Percentiles rank a stretch among this genome's conserved stretches.
These are phyloP conservation scores for Pterocarpus santalinus DNA, from an alignment of 306 rosid species.

Conservation along the genomic window DNA sequence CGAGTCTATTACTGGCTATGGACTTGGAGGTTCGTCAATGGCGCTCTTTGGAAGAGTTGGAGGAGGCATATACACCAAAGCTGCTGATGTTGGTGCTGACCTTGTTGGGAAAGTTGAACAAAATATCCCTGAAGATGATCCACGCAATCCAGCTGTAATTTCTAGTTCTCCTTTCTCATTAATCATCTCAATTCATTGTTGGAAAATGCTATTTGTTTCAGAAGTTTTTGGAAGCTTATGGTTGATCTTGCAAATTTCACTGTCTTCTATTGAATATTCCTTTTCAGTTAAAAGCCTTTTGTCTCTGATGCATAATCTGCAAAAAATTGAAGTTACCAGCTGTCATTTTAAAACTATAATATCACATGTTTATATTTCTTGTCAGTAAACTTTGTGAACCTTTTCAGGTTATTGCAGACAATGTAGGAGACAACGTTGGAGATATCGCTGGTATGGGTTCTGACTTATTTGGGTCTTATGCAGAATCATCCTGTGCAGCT, in stretches of 20 bases:
- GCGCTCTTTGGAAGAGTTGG: conserved; percentile 85
- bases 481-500: conserved; percentile 79
- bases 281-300: not conserved
- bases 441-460: conserved; percentile 88
- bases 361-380: not conserved
- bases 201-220: not conserved
- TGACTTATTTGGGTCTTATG: conserved; percentile 77
- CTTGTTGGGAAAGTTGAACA: conserved; percentile 75
- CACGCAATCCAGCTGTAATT: conserved; percentile 74
- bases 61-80: conserved; percentile 82
- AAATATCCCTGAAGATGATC: conserved; percentile 83
- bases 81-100: conserved; percentile 89
- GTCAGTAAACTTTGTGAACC: conserved; percentile 15
- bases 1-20: conserved; percentile 78
- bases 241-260: not conserved
- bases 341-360: conserved; percentile 9
- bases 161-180: conserved; percentile 30
- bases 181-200: not conserved
- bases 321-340: not conserved
- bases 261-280: not conserved
- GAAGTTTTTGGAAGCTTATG: conserved; percentile 27
- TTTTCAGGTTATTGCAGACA: conserved; percentile 78
- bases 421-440: conserved; percentile 83
- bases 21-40: conserved; percentile 86
- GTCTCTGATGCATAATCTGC: not conserved